Evolutionary conservation across 116 monocot genomes (phyloP), one percentile per base, ranked within the genome.

Genomic region (Thalassia testudinum): DNA sequence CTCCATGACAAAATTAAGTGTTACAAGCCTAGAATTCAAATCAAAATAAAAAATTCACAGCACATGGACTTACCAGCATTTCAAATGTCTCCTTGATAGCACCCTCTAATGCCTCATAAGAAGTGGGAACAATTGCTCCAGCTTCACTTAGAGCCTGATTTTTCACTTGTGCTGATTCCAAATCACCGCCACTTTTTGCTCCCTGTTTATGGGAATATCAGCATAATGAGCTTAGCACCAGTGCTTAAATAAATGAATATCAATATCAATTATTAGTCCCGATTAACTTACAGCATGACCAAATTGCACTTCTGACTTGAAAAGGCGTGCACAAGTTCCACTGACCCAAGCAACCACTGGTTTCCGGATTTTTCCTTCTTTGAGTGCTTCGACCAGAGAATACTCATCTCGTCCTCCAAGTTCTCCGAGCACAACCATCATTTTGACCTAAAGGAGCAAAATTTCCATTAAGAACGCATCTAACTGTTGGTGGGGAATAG

Each of bases 271-370:
- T 60, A 14, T 20, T n/a, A 29, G 30, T 10, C 43, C 38, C 49
- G 34, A 25, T 47, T 55, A 20, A 82, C 97, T 82, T 50, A 97
- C 97, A 60, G 89, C 97, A 67, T 97, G 89, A 19, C 97, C 97
- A 79, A 97, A 97, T 56, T 97, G 97, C 56, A 97, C 97, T 78
- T 97, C 89, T 25, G 97, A 97, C 62, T 97, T 97, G 66, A 97
- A 89, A 24, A 97, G 82, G 14, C 68, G 42, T 17, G 97, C 97
- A 77, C 97, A 97, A 24, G 97, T 97, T 56, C 97, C 97, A 50
- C 89, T 97, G 56, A 97, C 97, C 97, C 97, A 97, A 47, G 97
- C 89, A 62, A 88, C 85, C 18, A 97, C 97, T 30, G 97, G 97
- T 76, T 97, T 97, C 20, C 82, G 71, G 58, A 97, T 66, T 57